Conservation (phyloP, 352 stramenopile genomes). For the Globisporangium orthogonon region DNA sequence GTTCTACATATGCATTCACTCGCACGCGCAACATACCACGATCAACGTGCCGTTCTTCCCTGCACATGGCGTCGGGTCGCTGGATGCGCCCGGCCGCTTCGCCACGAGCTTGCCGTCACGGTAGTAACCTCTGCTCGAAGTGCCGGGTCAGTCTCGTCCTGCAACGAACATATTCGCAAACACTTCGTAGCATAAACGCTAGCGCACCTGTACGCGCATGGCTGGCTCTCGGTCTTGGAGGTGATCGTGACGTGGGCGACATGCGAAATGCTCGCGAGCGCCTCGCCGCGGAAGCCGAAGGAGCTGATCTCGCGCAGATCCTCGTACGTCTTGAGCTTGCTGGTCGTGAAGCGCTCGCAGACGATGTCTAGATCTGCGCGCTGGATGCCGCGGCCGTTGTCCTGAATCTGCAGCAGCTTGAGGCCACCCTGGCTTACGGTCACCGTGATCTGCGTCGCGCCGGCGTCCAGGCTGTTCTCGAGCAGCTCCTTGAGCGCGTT, state of each 20-base stretch:
- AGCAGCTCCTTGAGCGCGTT: conserved; percentile 97
- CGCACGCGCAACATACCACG: conserved; percentile 26
- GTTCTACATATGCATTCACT: background rate
- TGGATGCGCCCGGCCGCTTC: conserved; percentile 54
- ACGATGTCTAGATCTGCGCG: conserved; percentile 92
- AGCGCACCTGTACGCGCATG: conserved; percentile 76
- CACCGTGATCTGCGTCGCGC: conserved; percentile 78
- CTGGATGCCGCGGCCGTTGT: conserved; percentile 93
- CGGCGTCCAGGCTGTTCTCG: conserved; percentile 98
- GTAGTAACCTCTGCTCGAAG: conserved; percentile 89
- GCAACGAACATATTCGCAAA: too few relatives aligned
- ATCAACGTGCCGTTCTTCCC: conserved; percentile 82
- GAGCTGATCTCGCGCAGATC: conserved; percentile 93
- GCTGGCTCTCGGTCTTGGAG: conserved; percentile 70
- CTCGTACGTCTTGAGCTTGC: conserved; percentile 93
- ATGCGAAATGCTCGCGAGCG: conserved; percentile 95
- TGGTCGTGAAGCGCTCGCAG: conserved; percentile 97
- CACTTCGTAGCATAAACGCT: background rate
- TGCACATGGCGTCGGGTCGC: conserved; percentile 59
- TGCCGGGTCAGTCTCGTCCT: too few relatives aligned
- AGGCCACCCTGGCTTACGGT: conserved; percentile 83
- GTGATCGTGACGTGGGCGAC: conserved; percentile 92
- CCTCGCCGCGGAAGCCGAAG: conserved; percentile 99
- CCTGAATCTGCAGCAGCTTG: conserved; percentile 93
- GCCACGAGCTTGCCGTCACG: conserved; percentile 85